phyloP scores from a whole-genome alignment of 768 basidiomycete genomes.

The Pleurotus djamor region DNA sequence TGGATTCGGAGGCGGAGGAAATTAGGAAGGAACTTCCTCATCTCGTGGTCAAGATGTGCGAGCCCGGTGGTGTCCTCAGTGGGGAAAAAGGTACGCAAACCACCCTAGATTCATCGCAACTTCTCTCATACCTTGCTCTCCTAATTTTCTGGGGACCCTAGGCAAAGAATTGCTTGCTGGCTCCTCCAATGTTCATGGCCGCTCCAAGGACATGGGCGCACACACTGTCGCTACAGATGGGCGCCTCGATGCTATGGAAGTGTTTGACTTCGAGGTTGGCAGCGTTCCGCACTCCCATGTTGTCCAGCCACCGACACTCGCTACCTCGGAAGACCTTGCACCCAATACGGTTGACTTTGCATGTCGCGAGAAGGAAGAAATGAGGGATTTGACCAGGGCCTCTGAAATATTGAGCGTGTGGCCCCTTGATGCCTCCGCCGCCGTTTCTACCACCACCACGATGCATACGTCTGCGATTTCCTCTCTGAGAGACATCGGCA shows the following conservation, averaged over 20 bases:
- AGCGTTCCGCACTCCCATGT: too few species aligned
- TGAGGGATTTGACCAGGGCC: slow-evolving; percentile 82
- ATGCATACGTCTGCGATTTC: background rate
- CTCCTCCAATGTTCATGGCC: background rate
- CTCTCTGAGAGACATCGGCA: slow-evolving; percentile 6
- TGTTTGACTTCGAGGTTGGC: slow-evolving; percentile 10
- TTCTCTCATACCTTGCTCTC: background rate
- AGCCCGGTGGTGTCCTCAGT: slow-evolving; percentile 31
- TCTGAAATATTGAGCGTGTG: slow-evolving; percentile 68
- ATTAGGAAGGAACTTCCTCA: slow-evolving; percentile 44
- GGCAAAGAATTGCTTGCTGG: background rate
- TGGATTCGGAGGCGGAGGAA: slow-evolving; percentile 51
- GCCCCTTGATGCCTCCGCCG: slow-evolving; percentile 2
- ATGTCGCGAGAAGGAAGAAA: slow-evolving; percentile 84
- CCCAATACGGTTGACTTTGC: slow-evolving; percentile 80
- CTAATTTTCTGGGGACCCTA: background rate
- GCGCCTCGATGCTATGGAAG: slow-evolving; percentile 18
- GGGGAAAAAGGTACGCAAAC: slow-evolving; percentile 4
- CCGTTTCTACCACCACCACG: slow-evolving; percentile 9
- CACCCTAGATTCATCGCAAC: background rate
- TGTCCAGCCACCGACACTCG: background rate
- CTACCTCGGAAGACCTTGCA: background rate
- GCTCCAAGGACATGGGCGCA: slow-evolving; percentile 11
- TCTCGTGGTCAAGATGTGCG: slow-evolving; percentile 50
- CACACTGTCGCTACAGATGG: slow-evolving; percentile 43